phyloP scores from a whole-genome alignment of 805 yeast species.

The Zygoascus tannicola region DNA sequence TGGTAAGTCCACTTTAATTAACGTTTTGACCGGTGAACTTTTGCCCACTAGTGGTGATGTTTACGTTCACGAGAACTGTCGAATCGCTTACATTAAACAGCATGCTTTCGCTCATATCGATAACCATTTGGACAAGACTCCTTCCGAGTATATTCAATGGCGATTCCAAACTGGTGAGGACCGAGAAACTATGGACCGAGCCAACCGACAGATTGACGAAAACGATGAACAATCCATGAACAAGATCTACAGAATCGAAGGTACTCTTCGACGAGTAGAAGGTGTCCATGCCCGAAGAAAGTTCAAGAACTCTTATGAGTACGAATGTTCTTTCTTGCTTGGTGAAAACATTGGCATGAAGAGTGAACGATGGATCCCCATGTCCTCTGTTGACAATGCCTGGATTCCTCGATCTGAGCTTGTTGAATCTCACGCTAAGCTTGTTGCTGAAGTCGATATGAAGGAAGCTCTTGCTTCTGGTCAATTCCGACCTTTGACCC shows the following conservation, averaged over 20 bases:
- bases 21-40: slow-evolving; percentile 98
- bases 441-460: slow-evolving; percentile 99
- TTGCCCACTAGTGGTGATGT: slow-evolving; percentile 98
- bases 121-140: slow-evolving; percentile 97
- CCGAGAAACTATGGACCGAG: slow-evolving; percentile 99
- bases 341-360: slow-evolving; percentile 99
- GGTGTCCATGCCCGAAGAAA: slow-evolving; percentile 95
- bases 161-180: slow-evolving; percentile 99
- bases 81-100: slow-evolving; percentile 99
- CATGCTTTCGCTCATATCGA: slow-evolving; percentile 99
- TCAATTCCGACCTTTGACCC: slow-evolving; percentile 99
- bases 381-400: slow-evolving; percentile 99
- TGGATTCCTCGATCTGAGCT: slow-evolving; percentile 99
- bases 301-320: slow-evolving; percentile 99
- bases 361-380: slow-evolving; percentile 98
- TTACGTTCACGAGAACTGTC: slow-evolving; percentile 98
- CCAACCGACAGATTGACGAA: slow-evolving; percentile 96
- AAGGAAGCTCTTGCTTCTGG: slow-evolving; percentile 99
- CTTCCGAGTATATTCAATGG: slow-evolving; percentile 99
- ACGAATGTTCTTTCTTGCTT: slow-evolving; percentile 93
- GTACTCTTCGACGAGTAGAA: slow-evolving; percentile 94
- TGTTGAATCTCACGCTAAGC: slow-evolving; percentile 93
- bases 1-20: slow-evolving; percentile 98
- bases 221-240: slow-evolving; percentile 96
- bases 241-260: slow-evolving; percentile 98